These are phyloP conservation scores for Pseudocercospora vitis DNA, from an alignment of 2,329 filamentous ascomycete species.

Conservation along the genomic window DNA sequence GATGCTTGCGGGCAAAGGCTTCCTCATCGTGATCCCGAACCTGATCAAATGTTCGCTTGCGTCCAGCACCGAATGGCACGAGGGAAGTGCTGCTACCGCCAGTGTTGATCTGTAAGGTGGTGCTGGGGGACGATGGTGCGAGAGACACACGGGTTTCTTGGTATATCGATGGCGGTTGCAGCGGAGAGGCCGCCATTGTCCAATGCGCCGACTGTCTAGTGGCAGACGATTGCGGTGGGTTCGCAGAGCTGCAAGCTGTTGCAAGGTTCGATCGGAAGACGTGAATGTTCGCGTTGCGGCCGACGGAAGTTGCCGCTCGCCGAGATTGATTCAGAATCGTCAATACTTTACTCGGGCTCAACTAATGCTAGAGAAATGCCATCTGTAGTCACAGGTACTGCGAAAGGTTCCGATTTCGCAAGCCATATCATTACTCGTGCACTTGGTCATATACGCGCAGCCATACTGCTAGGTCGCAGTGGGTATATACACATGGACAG, in stretches of 20 bases:
- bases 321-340: too few relatives aligned
- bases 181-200: background rate
- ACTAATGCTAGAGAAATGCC: too few relatives aligned
- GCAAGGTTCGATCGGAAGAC: constrained; percentile 7
- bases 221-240: constrained; percentile 6
- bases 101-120: constrained; percentile 68
- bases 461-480: background rate
- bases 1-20: constrained; percentile 67
- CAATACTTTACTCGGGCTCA: too few relatives aligned
- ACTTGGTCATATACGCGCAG: constrained; percentile 7
- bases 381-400: too few relatives aligned
- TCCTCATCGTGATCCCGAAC: constrained; percentile 63
- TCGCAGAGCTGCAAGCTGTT: constrained; percentile 3
- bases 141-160: constrained; percentile 33
- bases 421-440: constrained; percentile 3
- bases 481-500: constrained; percentile 7
- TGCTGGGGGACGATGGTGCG: constrained; percentile 42
- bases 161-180: constrained; percentile 28
- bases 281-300: constrained; percentile 1
- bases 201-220: background rate
- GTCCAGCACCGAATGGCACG: constrained; percentile 27
- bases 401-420: too few relatives aligned
- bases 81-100: constrained; percentile 55
- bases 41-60: constrained; percentile 41
- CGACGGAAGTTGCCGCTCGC: background rate